Base-by-base conservation (phyloP, 768 basidiomycete genomes). In the Lentinula sp. region DNA sequence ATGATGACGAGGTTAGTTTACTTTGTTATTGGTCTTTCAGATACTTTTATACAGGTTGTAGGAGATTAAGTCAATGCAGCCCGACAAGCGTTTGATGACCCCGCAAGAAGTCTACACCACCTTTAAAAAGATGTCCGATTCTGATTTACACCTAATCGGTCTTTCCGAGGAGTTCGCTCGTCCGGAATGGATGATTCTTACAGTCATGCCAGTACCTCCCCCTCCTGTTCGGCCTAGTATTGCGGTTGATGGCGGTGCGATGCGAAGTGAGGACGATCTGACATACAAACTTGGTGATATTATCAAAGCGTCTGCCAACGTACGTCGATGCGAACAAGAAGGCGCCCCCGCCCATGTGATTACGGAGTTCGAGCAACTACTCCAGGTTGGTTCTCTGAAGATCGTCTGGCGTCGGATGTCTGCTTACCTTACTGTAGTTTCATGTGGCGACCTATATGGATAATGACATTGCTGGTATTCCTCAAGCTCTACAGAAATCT, bases 381-480 rank as follows among this genome's bases (percentile, higher is more conserved):
- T 98, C 5, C 96, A 98, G 85, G 93, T 92, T 63, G 59, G 82
- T 72, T 0, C 18, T 20, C 6, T 43, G n/a, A 9, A 16, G 37
- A 12, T 13, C 61, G 32, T 59, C 37, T 43, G 10, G 52, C 53
- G 8, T 39, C 15, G 15, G 35, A 57, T 42, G 57, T 53, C 28
- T 50, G 62, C 63, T 60, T n/a, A 45, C 50, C n/a, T 45, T 9
- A 37, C 48, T 62, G 12, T 66, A 97, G 93, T 99, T 95, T 72
- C 97, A 99, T 70, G 95, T 98, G 62, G 97, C 97, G 2, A 98
- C 97, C 0, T 99, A 98, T 71, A 99, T 99, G 96, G 97, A 99
- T 71, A 99, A 99, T 70, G 95, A 98, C 70, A 95, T 98, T 61
- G 95, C 97, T 37, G 97, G 97, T 49, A 93, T 98, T 39, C 97